phyloP scores from a whole-genome alignment of 2,329 filamentous ascomycete genomes.

The Fusarium vanettenii region DNA sequence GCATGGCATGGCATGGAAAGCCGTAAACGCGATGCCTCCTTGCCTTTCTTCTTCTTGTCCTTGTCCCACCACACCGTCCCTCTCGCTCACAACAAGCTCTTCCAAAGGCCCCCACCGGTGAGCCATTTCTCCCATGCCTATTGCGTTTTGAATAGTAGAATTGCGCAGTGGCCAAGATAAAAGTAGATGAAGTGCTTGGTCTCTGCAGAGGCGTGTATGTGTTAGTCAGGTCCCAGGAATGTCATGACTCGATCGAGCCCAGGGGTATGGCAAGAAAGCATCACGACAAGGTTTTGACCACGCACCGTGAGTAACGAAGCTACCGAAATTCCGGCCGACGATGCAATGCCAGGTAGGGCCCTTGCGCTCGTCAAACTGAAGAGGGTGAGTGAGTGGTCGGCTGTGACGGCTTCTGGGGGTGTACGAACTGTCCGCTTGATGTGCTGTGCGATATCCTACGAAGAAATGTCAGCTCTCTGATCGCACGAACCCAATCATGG shows the following conservation, averaged over 20 bases:
- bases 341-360: slow-evolving; percentile 99
- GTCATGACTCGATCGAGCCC: background rate
- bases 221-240: slow-evolving; percentile 22
- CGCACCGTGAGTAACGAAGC: slow-evolving; percentile 97
- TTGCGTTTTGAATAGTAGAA: slow-evolving; percentile 99
- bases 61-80: slow-evolving; percentile 32
- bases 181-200: slow-evolving; percentile 99
- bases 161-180: slow-evolving; percentile 98
- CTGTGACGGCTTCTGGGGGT: slow-evolving; percentile 7
- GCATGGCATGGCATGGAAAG: slow-evolving; percentile 25
- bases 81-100: slow-evolving; percentile 44
- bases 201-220: slow-evolving; percentile 66
- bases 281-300: slow-evolving; percentile 11
- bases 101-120: slow-evolving; percentile 44
- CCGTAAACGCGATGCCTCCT: slow-evolving; percentile 22
- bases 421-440: slow-evolving; percentile 86
- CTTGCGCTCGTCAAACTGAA: slow-evolving; percentile 94
- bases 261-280: slow-evolving; percentile 6
- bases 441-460: slow-evolving; percentile 90
- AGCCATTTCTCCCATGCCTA: slow-evolving; percentile 59
- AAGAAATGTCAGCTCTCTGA: slow-evolving; percentile 29
- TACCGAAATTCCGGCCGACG: slow-evolving; percentile 97
- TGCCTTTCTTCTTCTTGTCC: slow-evolving; percentile 15
- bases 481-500: background rate
- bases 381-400: slow-evolving; percentile 22